These are phyloP conservation scores for Trametes cubensis DNA, from an alignment of 768 basidiomycete species.

Conservation along the genomic window DNA sequence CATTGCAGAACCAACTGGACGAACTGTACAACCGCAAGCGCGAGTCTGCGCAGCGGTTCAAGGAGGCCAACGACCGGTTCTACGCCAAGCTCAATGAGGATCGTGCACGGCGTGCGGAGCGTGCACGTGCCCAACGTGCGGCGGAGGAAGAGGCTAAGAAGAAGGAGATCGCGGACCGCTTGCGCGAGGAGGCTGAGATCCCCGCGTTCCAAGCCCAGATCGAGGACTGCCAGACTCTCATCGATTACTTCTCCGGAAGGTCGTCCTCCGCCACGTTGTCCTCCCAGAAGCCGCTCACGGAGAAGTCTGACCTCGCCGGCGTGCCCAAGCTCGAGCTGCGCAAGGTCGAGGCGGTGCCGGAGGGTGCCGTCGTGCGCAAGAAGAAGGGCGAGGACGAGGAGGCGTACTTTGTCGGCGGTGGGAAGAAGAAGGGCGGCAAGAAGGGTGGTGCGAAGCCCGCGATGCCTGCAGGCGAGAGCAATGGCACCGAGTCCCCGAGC, in stretches of 20 bases:
- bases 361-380: constrained; percentile 76
- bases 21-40: constrained; percentile 76
- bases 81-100: constrained; percentile 89
- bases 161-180: constrained; percentile 72
- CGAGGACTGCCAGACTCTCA: constrained; percentile 93
- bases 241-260: constrained; percentile 82
- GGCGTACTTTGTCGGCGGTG: constrained; percentile 66
- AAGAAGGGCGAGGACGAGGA: constrained; percentile 93
- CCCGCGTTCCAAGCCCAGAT: constrained; percentile 94
- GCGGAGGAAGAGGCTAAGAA: constrained; percentile 80
- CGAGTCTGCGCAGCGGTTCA: constrained; percentile 67
- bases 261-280: constrained; percentile 46
- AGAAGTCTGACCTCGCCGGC: constrained; percentile 52
- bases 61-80: constrained; percentile 83
- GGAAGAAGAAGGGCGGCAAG: constrained; percentile 71
- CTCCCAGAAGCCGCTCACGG: constrained; percentile 42
- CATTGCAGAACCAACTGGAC: constrained; percentile 68
- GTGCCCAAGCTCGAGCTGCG: constrained; percentile 84
- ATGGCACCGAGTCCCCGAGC: constrained; percentile 25
- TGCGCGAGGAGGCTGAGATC: constrained; percentile 87
- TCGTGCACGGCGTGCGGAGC: constrained; percentile 79
- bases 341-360: constrained; percentile 70
- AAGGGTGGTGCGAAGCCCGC: constrained; percentile 45
- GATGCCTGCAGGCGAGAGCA: constrained; percentile 16
- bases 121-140: constrained; percentile 69